Conservation (phyloP, 169 alveolate species). For the Plasmodium gaboni region DNA sequence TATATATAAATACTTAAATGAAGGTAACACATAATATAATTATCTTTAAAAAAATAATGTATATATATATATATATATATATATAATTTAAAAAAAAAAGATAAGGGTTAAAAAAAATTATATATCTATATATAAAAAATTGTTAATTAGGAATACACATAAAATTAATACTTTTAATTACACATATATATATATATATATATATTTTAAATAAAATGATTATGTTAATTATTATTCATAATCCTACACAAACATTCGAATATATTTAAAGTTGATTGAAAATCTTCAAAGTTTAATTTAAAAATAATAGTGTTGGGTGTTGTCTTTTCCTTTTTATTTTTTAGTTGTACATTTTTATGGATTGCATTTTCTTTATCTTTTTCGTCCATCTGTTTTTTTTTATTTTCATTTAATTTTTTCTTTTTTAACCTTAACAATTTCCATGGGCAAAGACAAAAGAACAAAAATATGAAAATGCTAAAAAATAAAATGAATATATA, state of each 20-base stretch:
- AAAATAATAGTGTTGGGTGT: constrained; percentile 26
- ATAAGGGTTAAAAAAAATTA: not conserved
- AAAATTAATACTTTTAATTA: not conserved
- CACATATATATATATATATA: too few species aligned
- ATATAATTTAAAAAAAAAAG: constrained; percentile 1
- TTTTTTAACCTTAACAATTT: not conserved
- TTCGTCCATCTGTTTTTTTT: constrained; percentile 15
- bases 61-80: too few species aligned
- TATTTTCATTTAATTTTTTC: not conserved
- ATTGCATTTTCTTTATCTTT: not conserved
- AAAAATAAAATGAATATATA: not conserved
- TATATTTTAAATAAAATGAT: not conserved
- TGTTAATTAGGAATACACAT: too few species aligned
- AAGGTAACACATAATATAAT: too few species aligned
- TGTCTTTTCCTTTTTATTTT: constrained; percentile 16
- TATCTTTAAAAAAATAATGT: too few species aligned
- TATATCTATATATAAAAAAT: too few species aligned
- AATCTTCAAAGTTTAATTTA: constrained; percentile 67
- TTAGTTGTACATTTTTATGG: constrained; percentile 1
- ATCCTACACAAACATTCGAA: constrained; percentile 59
- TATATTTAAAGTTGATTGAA: constrained; percentile 45
- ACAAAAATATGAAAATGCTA: constrained; percentile 7
- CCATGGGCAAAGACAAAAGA: not conserved
- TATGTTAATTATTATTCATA: constrained; percentile 23
- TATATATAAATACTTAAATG: too few species aligned